These are phyloP conservation scores for Dendrobium chrysotoxum DNA, from an alignment of 106 monocot species.

Conservation along the genomic window DNA sequence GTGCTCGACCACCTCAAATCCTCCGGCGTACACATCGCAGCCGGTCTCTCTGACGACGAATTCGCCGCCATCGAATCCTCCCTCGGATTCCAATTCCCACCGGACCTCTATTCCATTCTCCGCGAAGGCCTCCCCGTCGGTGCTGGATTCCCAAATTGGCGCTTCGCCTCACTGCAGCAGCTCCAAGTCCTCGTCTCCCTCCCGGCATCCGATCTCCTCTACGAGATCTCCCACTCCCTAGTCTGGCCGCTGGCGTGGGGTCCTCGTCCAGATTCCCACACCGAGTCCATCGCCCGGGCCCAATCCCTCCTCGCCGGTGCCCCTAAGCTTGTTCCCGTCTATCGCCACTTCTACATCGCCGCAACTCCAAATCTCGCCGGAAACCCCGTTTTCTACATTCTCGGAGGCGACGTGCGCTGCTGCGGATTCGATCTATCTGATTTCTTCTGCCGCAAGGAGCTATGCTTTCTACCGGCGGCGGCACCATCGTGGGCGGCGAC, in stretches of 20 bases:
- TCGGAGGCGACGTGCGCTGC: not conserved
- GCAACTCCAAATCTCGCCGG: not conserved
- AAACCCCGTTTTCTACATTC: not conserved
- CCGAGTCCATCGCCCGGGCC: not conserved
- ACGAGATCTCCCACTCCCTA: constrained; percentile 11
- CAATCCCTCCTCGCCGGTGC: not conserved
- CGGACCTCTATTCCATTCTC: constrained; percentile 40
- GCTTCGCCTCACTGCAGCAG: constrained; percentile 8
- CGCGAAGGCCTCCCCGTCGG: constrained; percentile 44
- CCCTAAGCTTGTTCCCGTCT: not conserved
- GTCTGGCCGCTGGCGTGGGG: not conserved
- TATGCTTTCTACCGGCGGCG: not conserved
- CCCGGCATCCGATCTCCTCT: constrained; percentile 4
- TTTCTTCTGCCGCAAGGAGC: not conserved
- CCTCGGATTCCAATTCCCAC: constrained; percentile 13
- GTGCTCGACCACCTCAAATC: constrained; percentile 27
- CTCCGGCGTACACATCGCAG: constrained; percentile 16
- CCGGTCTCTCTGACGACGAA: constrained; percentile 38
- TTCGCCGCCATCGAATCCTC: constrained; percentile 25
- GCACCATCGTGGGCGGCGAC: not conserved
- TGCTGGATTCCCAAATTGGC: constrained; percentile 24
- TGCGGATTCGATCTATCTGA: constrained; percentile 3
- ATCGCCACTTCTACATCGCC: constrained; percentile 4
- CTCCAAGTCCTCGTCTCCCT: constrained; percentile 17
- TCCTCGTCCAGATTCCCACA: not conserved